These are phyloP conservation scores for Agarophyton chilense DNA, from an alignment of 23 red algal genomes.

Conservation along the genomic window DNA sequence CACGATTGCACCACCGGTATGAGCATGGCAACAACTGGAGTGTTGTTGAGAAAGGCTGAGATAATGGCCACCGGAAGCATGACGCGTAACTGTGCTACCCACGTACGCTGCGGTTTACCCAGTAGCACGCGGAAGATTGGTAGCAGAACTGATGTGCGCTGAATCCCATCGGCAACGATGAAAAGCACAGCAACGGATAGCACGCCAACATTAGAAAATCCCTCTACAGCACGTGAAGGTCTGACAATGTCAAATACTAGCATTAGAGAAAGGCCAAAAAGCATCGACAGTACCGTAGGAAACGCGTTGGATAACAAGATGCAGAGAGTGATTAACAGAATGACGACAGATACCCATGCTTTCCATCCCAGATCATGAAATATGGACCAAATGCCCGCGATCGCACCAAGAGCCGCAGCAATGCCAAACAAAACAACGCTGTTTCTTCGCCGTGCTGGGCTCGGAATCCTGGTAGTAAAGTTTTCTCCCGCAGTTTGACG, in stretches of 20 bases:
- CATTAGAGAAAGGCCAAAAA: conserved; percentile 54
- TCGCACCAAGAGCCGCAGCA: conserved; percentile 27
- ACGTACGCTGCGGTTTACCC: conserved; percentile 53
- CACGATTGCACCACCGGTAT: conserved; percentile 79
- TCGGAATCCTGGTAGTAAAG: too few relatives aligned
- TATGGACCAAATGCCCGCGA: conserved; percentile 21
- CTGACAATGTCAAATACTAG: conserved; percentile 63
- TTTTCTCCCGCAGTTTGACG: too few relatives aligned
- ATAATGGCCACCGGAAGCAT: conserved; percentile 62
- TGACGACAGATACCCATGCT: conserved; percentile 66
- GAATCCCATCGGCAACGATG: conserved; percentile 83
- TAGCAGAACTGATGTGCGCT: conserved; percentile 65
- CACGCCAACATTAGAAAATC: conserved; percentile 80
- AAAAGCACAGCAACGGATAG: conserved; percentile 77
- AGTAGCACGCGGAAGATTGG: conserved; percentile 75
- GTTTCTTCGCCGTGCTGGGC: not conserved
- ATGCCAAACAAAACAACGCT: conserved; percentile 21
- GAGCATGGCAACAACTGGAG: conserved; percentile 75
- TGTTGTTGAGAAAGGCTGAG: conserved; percentile 85
- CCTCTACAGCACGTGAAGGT: conserved; percentile 51
- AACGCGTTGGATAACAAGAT: conserved; percentile 55
- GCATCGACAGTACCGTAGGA: conserved; percentile 55
- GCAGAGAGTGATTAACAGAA: conserved; percentile 53
- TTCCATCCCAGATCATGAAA: conserved; percentile 78
- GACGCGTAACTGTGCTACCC: conserved; percentile 66